A percentile compares a stretch with the other conserved stretches of the same genome.
phyloP scores from a whole-genome alignment of 2,329 filamentous ascomycete genomes.

The Aspergillus tubingensis region DNA sequence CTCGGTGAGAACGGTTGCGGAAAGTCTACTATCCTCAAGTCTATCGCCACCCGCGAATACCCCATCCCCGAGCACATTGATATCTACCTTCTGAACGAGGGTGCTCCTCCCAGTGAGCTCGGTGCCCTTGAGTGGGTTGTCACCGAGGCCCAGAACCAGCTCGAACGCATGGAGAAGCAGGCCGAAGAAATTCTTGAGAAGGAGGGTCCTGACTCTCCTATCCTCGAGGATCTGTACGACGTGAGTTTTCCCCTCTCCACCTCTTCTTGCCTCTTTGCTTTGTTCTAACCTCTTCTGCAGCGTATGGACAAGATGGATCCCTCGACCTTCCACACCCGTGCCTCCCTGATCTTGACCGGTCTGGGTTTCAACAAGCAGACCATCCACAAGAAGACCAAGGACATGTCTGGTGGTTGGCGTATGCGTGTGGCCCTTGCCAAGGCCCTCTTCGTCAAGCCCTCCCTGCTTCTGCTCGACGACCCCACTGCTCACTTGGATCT shows the following conservation, averaged over 20 bases:
- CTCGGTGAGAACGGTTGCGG: conserved; percentile 99
- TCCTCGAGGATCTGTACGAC: conserved; percentile 93
- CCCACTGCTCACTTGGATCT: conserved; percentile 98
- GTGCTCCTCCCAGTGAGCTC: conserved; percentile 82
- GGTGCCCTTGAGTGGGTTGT: conserved; percentile 98
- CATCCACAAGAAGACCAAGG: conserved; percentile 99
- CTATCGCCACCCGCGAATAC: conserved; percentile 89
- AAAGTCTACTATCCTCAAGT: conserved; percentile 96
- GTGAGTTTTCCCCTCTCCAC: conserved; percentile 55
- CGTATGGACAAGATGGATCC: conserved; percentile 99
- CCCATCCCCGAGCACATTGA: conserved; percentile 96
- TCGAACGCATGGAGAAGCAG: conserved; percentile 83
- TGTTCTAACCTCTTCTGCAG: conserved; percentile 50
- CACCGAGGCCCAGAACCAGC: conserved; percentile 86
- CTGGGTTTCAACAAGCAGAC: conserved; percentile 98
- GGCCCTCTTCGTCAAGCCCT: conserved; percentile 97
- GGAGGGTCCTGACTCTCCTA: conserved; percentile 85
- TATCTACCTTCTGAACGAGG: conserved; percentile 97
- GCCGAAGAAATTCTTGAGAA: conserved; percentile 90
- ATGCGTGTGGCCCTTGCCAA: conserved; percentile 98
- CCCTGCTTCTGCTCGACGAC: conserved; percentile 92
- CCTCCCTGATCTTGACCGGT: conserved; percentile 95
- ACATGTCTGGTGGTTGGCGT: conserved; percentile 99
- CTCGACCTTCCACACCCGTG: conserved; percentile 92
- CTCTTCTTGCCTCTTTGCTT: background rate